Conservation (phyloP, 306 rosid species). For the Pyrus pyrifolia region DNA sequence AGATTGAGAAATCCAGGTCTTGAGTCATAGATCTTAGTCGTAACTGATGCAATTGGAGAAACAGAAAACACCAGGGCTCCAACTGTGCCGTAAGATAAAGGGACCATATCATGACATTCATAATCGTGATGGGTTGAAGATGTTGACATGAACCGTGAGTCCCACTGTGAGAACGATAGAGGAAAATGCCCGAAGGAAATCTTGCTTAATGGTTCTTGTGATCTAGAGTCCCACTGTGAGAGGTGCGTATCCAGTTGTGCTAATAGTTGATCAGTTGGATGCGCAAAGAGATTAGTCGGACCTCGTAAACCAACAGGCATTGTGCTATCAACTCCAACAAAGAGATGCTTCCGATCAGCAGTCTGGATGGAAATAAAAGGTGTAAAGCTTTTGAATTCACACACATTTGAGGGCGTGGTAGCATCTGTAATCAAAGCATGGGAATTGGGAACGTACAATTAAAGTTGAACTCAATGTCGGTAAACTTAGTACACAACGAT, state of each 20-base stretch:
- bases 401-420: slow-evolving; percentile 11
- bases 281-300: slow-evolving; percentile 76
- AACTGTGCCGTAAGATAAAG: slow-evolving; percentile 47
- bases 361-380: slow-evolving; percentile 41
- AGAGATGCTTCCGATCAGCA: slow-evolving; percentile 57
- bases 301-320: slow-evolving; percentile 76
- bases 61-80: slow-evolving; percentile 77
- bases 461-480: not conserved
- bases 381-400: slow-evolving; percentile 3
- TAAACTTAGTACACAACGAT: not conserved
- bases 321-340: slow-evolving; percentile 84
- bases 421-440: not conserved
- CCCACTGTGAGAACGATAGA: slow-evolving; percentile 62
- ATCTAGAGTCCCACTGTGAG: slow-evolving; percentile 72
- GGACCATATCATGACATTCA: slow-evolving; percentile 46
- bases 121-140: slow-evolving; percentile 39
- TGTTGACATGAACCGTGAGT: slow-evolving; percentile 73
- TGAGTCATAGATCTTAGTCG: slow-evolving; percentile 64
- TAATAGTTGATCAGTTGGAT: slow-evolving; percentile 73
- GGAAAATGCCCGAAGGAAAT: slow-evolving; percentile 93
- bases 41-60: slow-evolving; percentile 56
- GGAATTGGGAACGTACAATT: slow-evolving; percentile 3
- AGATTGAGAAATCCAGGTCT: slow-evolving; percentile 44
- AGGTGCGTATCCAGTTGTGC: slow-evolving; percentile 66
- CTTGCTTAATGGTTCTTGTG: slow-evolving; percentile 56